Percentiles rank a stretch among this genome's conserved stretches.
These are phyloP conservation scores for Cryphonectria parasitica DNA, from an alignment of 2,329 filamentous ascomycete species.

Conservation along the genomic window DNA sequence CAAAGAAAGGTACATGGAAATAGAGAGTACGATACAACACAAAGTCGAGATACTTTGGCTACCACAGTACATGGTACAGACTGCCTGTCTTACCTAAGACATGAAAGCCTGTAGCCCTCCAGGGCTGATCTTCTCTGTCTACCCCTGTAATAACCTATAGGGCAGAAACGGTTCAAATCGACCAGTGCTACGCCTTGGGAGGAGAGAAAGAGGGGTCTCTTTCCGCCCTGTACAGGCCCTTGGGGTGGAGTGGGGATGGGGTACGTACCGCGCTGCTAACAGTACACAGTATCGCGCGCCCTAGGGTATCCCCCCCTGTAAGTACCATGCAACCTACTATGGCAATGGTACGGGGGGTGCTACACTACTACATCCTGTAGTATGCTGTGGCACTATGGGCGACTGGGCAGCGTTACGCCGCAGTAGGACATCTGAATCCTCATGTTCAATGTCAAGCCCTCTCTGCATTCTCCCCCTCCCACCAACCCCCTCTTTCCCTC, in stretches of 20 bases:
- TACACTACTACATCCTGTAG: background rate
- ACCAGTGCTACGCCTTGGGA: background rate
- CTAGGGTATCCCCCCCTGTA: background rate
- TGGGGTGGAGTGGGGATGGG: background rate
- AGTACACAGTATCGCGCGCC: background rate
- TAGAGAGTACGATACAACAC: background rate
- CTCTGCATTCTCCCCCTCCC: background rate
- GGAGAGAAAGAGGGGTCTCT: background rate
- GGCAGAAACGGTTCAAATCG: constrained; percentile 9
- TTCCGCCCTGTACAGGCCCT: background rate
- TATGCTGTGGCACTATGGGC: background rate
- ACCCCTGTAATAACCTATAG: constrained; percentile 15
- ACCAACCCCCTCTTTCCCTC: background rate
- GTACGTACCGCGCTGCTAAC: background rate
- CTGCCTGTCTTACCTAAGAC: background rate
- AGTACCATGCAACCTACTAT: background rate
- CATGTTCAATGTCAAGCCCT: constrained; percentile 3
- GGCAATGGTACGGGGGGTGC: background rate
- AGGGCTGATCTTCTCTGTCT: constrained; percentile 15
- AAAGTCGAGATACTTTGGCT: background rate
- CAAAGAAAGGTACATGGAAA: background rate
- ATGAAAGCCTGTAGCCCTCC: background rate
- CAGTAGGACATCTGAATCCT: constrained; percentile 4
- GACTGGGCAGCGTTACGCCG: background rate
- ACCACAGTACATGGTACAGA: background rate